Evolutionary conservation across 352 stramenopile genomes (phyloP), one percentile per base, ranked within the genome.

Genomic region (Pythium brachiatum): DNA sequence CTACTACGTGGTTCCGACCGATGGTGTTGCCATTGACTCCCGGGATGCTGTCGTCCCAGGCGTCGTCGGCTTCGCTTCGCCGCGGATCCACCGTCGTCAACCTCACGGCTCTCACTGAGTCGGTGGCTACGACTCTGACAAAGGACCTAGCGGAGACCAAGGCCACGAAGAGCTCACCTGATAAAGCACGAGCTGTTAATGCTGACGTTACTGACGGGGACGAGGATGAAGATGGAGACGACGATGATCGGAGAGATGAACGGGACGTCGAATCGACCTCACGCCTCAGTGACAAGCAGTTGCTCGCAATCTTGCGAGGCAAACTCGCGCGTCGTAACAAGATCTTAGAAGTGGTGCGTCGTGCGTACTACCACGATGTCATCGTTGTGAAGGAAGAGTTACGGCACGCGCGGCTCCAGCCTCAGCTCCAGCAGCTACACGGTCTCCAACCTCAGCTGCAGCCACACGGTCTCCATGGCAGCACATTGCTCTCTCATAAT

Each of bases 311-410:
- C 74, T 55, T 90, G 38, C 78, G 78, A 20, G 79, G 83, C 11
- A 87, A 84, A 44, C 73, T 90, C 21, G 74, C 81, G 25, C 75
- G 83, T 1, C 81, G 81, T 38, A 92, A 92, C 60, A 78, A 84
- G 50, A 68, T 92, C 57, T 71, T 92, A 21, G 83, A 92, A 34
- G 73, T 89, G 32, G 83, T 92, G 54, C 79, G 85, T 1, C 74
- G 76, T 13, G 83, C 83, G 2, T 94, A 94, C 64, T 91, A 92
- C 60, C 81, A 88, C 53, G 83, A 92, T 64, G 76, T 94, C 25
- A 80, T 94, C 58, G 58, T 89, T n/a, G 73, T 94, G 44, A 94
- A 94, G 57, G 85, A 94, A 41, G 79, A 91, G 44, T 64, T 94
- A 15, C 81, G 78, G 1, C 72, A 83, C 21, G 39, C 15, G 48